phyloP scores from a whole-genome alignment of 495 filamentous ascomycete species.

The Podospora tetraspora region DNA sequence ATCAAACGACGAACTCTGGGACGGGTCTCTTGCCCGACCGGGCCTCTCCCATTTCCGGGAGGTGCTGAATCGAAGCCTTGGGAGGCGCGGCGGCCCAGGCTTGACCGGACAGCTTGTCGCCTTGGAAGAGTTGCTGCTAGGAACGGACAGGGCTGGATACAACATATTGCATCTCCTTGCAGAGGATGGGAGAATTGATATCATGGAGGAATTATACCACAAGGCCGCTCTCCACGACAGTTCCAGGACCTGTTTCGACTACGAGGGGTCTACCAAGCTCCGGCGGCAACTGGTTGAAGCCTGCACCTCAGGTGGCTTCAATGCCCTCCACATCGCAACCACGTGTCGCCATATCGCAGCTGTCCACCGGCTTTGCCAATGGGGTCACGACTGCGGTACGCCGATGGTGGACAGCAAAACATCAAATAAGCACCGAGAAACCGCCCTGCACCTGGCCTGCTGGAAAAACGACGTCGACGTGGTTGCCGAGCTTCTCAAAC shows the following conservation, averaged over 20 bases:
- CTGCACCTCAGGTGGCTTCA: background rate
- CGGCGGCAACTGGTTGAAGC: background rate
- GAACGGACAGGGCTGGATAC: background rate
- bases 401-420: background rate
- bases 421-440: background rate
- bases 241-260: background rate
- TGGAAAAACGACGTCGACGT: background rate
- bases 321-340: background rate
- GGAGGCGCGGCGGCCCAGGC: background rate
- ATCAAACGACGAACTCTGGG: background rate
- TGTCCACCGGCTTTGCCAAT: background rate
- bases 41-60: background rate
- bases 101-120: background rate
- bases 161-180: background rate
- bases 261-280: background rate
- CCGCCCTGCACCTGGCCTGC: constrained; percentile 1
- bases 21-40: background rate
- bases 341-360: background rate
- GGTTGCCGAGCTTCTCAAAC: background rate
- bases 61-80: background rate
- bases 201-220: background rate
- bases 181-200: background rate
- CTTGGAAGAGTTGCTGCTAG: background rate
- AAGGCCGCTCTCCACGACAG: background rate
- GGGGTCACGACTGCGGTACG: background rate